phyloP scores from a whole-genome alignment of 1,284 basidiomycete genomes.

The Rhodotorula sp. region DNA sequence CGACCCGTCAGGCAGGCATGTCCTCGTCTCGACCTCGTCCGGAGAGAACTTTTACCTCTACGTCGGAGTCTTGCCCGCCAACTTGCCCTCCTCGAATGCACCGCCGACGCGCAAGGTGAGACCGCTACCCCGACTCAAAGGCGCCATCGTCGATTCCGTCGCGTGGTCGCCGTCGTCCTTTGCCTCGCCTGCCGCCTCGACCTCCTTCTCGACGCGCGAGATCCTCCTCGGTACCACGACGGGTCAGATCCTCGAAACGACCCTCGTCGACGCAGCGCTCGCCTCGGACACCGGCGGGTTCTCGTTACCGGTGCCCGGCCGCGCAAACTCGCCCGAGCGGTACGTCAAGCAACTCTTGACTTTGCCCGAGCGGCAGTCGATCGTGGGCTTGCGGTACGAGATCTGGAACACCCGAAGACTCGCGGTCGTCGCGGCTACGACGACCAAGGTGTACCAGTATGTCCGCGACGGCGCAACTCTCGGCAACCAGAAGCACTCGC shows the following conservation, averaged over 20 bases:
- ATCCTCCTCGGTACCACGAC: slow-evolving; percentile 83
- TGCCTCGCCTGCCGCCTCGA: slow-evolving; percentile 54
- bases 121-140: slow-evolving; percentile 74
- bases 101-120: slow-evolving; percentile 62
- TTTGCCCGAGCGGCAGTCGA: slow-evolving; percentile 70
- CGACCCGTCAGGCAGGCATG: slow-evolving; percentile 87
- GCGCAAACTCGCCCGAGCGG: slow-evolving; percentile 50
- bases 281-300: slow-evolving; percentile 47
- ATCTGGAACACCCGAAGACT: slow-evolving; percentile 54
- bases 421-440: slow-evolving; percentile 79
- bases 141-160: slow-evolving; percentile 79
- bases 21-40: slow-evolving; percentile 76
- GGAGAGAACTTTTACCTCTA: slow-evolving; percentile 94
- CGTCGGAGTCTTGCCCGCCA: slow-evolving; percentile 57
- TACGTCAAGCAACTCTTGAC: slow-evolving; percentile 77
- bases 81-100: slow-evolving; percentile 1
- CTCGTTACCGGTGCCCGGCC: slow-evolving; percentile 46
- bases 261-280: slow-evolving; percentile 77
- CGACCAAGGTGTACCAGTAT: slow-evolving; percentile 88
- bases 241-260: slow-evolving; percentile 75
- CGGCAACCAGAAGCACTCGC: slow-evolving; percentile 41
- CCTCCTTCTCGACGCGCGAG: slow-evolving; percentile 72
- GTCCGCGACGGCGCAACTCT: slow-evolving; percentile 56
- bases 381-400: slow-evolving; percentile 79
- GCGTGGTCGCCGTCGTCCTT: slow-evolving; percentile 75